These are phyloP conservation scores for Aspergillus incahuasiensis DNA, from an alignment of 495 filamentous ascomycete species.

Conservation along the genomic window DNA sequence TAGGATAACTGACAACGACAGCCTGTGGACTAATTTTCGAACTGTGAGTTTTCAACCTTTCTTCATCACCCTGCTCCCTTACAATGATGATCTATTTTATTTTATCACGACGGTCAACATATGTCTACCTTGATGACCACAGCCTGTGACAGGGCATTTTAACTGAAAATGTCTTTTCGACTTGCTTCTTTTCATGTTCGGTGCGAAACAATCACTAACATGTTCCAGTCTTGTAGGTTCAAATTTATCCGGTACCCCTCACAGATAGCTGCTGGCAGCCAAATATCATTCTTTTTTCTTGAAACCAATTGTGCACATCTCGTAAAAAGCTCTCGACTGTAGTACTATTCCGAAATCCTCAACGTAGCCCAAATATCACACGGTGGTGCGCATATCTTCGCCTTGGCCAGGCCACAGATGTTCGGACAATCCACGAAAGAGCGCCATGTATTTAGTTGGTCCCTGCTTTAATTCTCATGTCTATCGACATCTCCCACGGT, in stretches of 20 bases:
- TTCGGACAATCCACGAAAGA: no score
- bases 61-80: conserved; percentile 16
- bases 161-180: conserved; percentile 47
- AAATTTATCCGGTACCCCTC: neutral
- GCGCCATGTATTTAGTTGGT: no score
- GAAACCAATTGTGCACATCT: no score
- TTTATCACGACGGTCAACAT: conserved; percentile 99
- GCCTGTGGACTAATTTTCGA: neutral
- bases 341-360: no score
- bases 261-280: neutral
- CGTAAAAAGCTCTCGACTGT: no score
- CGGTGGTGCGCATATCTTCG: no score
- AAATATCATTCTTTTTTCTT: neutral
- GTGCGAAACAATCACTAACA: conserved; percentile 1
- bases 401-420: no score
- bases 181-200: neutral
- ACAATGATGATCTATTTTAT: conserved; percentile 69
- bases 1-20: neutral
- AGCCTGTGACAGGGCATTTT: conserved; percentile 79
- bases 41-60: conserved; percentile 22
- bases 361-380: no score
- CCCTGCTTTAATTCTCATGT: no score
- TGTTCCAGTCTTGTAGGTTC: neutral
- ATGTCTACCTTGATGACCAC: conserved; percentile 83
- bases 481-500: no score